These are phyloP conservation scores for Ananas comosus DNA, from an alignment of 176 grass and related monocot genomes.

Conservation along the genomic window DNA sequence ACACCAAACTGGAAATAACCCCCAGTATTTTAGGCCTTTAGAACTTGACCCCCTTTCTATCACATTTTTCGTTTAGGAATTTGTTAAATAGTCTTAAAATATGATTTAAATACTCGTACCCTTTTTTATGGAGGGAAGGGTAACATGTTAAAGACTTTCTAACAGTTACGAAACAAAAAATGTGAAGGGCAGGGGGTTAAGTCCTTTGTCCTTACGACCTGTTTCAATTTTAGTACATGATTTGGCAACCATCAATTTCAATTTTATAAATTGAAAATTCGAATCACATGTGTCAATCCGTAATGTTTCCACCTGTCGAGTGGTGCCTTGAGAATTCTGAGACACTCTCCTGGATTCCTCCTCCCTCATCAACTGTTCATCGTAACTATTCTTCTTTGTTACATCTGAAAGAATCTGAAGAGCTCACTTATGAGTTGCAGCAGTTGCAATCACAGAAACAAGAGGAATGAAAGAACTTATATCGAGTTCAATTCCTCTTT, in stretches of 20 bases:
- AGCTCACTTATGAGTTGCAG: not conserved
- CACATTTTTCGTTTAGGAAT: too few relatives aligned
- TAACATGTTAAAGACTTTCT: too few relatives aligned
- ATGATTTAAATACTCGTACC: too few relatives aligned
- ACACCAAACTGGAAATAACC: too few relatives aligned
- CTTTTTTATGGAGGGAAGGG: too few relatives aligned
- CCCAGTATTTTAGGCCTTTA: too few relatives aligned
- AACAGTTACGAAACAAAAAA: too few relatives aligned
- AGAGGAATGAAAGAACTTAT: not conserved
- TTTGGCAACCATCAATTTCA: not conserved
- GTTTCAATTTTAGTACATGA: not conserved
- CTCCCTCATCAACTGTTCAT: constrained; percentile 70
- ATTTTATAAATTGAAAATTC: not conserved
- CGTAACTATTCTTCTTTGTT: constrained; percentile 79
- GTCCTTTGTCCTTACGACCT: too few relatives aligned
- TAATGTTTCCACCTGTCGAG: constrained; percentile 54
- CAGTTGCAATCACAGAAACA: not conserved
- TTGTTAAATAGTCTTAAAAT: too few relatives aligned
- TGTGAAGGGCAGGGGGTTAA: too few relatives aligned
- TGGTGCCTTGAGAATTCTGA: constrained; percentile 49
- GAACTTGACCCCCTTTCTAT: too few relatives aligned
- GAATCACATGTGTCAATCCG: not conserved
- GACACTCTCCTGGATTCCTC: constrained; percentile 63
- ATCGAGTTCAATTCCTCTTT: not conserved
- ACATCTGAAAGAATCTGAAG: constrained; percentile 77